Evolutionary conservation across 1,284 basidiomycete genomes (phyloP).

Genomic region (Sporisorium exsertum): DNA sequence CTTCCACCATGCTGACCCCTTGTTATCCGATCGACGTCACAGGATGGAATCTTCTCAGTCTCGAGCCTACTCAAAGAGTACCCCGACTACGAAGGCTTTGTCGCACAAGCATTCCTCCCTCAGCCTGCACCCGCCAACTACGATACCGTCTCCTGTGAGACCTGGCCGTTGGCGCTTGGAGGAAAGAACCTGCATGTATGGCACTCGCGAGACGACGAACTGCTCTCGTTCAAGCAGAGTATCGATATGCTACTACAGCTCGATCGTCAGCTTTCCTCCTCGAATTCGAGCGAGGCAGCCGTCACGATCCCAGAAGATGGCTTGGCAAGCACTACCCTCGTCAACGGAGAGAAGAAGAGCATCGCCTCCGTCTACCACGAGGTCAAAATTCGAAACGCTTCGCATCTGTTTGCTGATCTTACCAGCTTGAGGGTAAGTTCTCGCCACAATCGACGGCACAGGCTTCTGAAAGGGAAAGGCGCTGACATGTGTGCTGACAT

Average conservation of each 20-base stretch:
- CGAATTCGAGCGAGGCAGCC: background rate
- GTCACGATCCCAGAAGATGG: constrained; percentile 33
- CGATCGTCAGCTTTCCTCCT: constrained; percentile 8
- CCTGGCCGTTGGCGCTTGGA: constrained; percentile 26
- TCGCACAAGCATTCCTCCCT: constrained; percentile 46
- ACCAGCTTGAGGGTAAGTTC: constrained; percentile 22
- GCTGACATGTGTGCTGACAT: constrained; percentile 3
- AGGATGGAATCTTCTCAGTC: constrained; percentile 47
- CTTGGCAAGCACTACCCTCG: constrained; percentile 19
- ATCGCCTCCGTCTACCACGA: constrained; percentile 17
- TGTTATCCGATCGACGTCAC: background rate
- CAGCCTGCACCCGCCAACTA: constrained; percentile 32
- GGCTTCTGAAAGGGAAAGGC: background rate
- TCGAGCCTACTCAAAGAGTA: constrained; percentile 35
- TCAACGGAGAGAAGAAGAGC: constrained; percentile 29
- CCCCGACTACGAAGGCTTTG: constrained; percentile 43
- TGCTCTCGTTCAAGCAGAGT: constrained; percentile 46
- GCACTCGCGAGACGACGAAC: constrained; percentile 44
- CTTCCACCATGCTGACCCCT: background rate
- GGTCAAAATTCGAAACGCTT: constrained; percentile 12
- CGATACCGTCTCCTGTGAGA: constrained; percentile 32
- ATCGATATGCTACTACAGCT: constrained; percentile 29
- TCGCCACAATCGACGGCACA: no score
- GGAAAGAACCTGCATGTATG: constrained; percentile 35
- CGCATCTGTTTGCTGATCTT: constrained; percentile 21